Percentiles rank a stretch among this genome's conserved stretches.
These are phyloP conservation scores for Venturia nashicola DNA, from an alignment of 2,329 filamentous ascomycete genomes.

Conservation along the genomic window DNA sequence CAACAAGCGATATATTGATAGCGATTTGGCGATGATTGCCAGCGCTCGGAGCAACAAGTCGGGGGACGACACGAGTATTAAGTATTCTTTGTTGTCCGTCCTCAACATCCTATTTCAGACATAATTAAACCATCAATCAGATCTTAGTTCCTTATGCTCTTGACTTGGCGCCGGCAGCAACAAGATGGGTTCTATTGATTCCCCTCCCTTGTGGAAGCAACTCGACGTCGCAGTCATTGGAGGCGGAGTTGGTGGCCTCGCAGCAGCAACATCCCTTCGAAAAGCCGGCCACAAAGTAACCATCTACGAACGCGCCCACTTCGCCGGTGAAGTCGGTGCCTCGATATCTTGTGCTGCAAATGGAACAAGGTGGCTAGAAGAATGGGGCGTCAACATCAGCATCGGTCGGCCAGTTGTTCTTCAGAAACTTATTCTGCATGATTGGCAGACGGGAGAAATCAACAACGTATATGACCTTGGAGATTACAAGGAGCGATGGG, in stretches of 20 bases:
- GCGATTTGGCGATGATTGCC: background rate
- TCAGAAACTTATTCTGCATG: background rate
- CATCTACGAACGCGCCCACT: conserved; percentile 55
- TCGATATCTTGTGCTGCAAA: conserved; percentile 36
- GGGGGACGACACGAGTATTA: background rate
- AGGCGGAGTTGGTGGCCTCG: conserved; percentile 42
- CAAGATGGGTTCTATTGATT: background rate
- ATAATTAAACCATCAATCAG: too few species aligned
- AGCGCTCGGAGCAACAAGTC: background rate
- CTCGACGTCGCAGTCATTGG: conserved; percentile 32
- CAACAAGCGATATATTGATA: background rate
- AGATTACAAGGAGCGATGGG: background rate
- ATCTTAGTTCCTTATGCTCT: background rate
- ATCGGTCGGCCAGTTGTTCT: background rate
- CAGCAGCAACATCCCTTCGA: conserved; percentile 38
- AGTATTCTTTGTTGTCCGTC: background rate
- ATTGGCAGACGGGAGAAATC: conserved; percentile 2
- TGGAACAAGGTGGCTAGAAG: background rate
- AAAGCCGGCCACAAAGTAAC: conserved; percentile 44
- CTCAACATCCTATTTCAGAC: background rate
- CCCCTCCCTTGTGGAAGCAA: background rate
- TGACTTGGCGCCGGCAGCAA: background rate
- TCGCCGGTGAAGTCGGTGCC: conserved; percentile 54
- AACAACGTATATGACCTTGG: background rate
- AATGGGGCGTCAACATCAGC: background rate